These are phyloP conservation scores for Apiospora pterosperma DNA, from an alignment of 2,329 filamentous ascomycete genomes.

Conservation along the genomic window DNA sequence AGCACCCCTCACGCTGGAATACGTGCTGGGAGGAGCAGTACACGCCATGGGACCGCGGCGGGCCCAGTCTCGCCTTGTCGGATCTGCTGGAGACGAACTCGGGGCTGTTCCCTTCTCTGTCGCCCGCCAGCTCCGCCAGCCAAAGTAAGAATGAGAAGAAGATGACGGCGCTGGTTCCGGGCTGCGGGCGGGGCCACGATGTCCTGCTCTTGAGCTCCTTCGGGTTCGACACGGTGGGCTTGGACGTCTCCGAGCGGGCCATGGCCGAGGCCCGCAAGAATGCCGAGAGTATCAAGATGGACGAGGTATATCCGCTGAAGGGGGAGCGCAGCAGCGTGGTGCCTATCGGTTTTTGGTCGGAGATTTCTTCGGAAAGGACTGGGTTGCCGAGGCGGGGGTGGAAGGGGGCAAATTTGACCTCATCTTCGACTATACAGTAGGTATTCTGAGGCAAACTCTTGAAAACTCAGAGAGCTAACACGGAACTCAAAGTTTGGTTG, in stretches of 20 bases:
- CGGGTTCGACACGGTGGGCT: conserved; percentile 73
- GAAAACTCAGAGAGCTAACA: neutral
- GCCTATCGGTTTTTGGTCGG: conserved; percentile 53
- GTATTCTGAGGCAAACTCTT: conserved; percentile 13
- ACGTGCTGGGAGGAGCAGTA: conserved; percentile 41
- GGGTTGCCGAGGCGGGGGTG: conserved; percentile 41
- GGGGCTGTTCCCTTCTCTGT: conserved; percentile 35
- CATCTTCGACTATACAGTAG: conserved; percentile 62
- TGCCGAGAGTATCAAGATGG: conserved; percentile 34
- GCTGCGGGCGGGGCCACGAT: conserved; percentile 81
- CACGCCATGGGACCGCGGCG: conserved; percentile 56
- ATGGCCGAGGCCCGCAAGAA: conserved; percentile 44
- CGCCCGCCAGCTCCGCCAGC: neutral
- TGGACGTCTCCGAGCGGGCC: conserved; percentile 60
- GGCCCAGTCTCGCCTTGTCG: conserved; percentile 49
- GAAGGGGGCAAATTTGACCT: conserved; percentile 56
- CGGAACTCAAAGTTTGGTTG: conserved; percentile 52
- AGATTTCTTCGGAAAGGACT: conserved; percentile 65
- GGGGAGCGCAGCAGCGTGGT: conserved; percentile 38
- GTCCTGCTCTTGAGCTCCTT: conserved; percentile 69
- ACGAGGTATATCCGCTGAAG: conserved; percentile 19
- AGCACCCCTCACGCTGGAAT: conserved; percentile 42
- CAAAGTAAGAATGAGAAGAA: neutral
- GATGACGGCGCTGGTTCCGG: conserved; percentile 66
- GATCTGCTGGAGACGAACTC: conserved; percentile 46